These are phyloP conservation scores for Gautieria morchelliformis DNA, from an alignment of 768 basidiomycete genomes.

Conservation along the genomic window DNA sequence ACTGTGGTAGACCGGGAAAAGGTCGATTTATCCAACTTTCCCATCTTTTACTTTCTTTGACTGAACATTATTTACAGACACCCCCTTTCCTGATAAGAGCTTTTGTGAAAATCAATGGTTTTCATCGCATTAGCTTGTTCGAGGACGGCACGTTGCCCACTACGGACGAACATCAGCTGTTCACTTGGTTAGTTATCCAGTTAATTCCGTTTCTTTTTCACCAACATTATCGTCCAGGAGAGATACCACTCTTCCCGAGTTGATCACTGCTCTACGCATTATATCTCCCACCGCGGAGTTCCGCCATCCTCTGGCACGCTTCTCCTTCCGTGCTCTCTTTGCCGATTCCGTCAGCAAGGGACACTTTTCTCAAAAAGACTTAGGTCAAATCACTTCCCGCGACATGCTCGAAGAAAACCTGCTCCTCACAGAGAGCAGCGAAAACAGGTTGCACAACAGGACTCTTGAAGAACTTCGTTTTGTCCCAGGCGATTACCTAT, in stretches of 20 bases:
- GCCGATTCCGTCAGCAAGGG: slow-evolving; percentile 67
- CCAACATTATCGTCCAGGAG: slow-evolving; percentile 39
- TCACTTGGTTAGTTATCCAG: slow-evolving; percentile 50
- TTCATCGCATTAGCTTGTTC: slow-evolving; percentile 65
- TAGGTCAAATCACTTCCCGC: slow-evolving; percentile 73
- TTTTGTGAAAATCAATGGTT: slow-evolving; percentile 73
- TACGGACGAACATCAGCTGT: slow-evolving; percentile 75
- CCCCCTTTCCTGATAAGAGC: slow-evolving; percentile 75
- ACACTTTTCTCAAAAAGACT: slow-evolving; percentile 64
- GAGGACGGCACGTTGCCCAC: slow-evolving; percentile 71
- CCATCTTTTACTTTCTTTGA: not conserved
- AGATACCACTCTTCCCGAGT: slow-evolving; percentile 72
- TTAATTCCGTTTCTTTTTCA: not conserved
- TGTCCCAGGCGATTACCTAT: slow-evolving; percentile 72
- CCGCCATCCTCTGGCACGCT: slow-evolving; percentile 73
- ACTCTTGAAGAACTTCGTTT: slow-evolving; percentile 75
- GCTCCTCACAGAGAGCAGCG: slow-evolving; percentile 15
- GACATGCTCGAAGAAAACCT: slow-evolving; percentile 68
- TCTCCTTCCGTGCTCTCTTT: slow-evolving; percentile 71
- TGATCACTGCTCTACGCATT: slow-evolving; percentile 67
- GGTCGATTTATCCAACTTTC: not conserved
- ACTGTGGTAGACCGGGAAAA: slow-evolving; percentile 9
- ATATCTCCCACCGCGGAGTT: slow-evolving; percentile 64
- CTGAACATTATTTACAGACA: slow-evolving; percentile 36
- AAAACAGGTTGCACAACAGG: slow-evolving; percentile 51